Evolutionary conservation across 2,329 filamentous ascomycete genomes (phyloP).

Genomic region (Fusarium protoensiforme): DNA sequence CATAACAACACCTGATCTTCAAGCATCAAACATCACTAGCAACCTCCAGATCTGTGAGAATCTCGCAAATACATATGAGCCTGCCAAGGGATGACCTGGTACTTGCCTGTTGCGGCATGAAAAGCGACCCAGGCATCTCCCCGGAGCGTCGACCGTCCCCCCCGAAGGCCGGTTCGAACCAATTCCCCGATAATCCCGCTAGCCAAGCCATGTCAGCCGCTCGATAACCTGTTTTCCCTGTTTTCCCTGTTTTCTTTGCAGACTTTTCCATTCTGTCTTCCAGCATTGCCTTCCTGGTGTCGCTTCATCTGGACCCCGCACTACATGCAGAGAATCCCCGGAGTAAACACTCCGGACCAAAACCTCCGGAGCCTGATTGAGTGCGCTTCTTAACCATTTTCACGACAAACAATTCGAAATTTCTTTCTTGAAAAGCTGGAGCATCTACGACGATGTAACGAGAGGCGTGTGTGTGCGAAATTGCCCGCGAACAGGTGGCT

Average conservation of each 20-base stretch:
- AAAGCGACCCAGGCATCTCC: neutral
- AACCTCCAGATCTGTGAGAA: neutral
- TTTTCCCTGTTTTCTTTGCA: constrained; percentile 6
- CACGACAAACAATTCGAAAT: neutral
- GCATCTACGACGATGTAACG: neutral
- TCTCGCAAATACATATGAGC: neutral
- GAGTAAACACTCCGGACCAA: constrained; percentile 20
- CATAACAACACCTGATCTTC: neutral
- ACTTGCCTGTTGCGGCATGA: neutral
- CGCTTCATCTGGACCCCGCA: neutral
- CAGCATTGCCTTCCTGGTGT: neutral
- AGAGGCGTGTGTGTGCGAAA: neutral
- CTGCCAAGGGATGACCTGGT: neutral
- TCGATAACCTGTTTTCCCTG: constrained; percentile 10
- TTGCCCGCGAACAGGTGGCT: neutral
- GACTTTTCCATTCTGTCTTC: constrained; percentile 5
- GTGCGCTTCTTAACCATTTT: neutral
- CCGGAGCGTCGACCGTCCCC: constrained; percentile 25
- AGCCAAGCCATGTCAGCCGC: constrained; percentile 18
- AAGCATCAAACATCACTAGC: neutral
- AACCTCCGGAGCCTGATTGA: neutral
- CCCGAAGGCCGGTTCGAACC: neutral
- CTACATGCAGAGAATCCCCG: neutral
- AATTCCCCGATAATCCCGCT: constrained; percentile 31
- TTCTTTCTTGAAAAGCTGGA: neutral